These are phyloP conservation scores for Ostreobium quekettii DNA, from an alignment of 139 green algal genomes.

Conservation along the genomic window DNA sequence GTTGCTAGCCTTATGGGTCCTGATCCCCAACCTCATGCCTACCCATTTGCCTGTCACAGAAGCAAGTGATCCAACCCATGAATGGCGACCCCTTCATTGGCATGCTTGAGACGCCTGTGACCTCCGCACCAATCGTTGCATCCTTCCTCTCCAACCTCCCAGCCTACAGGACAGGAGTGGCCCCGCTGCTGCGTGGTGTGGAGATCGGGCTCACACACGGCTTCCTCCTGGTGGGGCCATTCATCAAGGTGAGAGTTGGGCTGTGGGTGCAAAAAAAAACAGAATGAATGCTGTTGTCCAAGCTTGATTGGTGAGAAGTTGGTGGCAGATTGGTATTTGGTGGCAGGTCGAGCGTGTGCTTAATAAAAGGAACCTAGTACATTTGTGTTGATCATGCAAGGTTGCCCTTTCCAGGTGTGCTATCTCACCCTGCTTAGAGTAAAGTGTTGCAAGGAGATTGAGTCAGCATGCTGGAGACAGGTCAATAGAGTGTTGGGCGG, in stretches of 20 bases:
- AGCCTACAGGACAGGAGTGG: constrained; percentile 90
- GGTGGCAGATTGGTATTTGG: background rate
- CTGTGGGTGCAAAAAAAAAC: background rate
- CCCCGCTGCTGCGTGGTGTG: constrained; percentile 87
- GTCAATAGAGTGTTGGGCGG: no score
- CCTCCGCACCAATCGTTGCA: constrained; percentile 80
- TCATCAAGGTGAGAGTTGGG: constrained; percentile 74
- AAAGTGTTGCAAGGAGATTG: no score
- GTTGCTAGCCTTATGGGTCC: no score
- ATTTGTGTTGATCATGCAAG: no score
- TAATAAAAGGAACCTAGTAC: no score
- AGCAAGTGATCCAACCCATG: constrained; percentile 80
- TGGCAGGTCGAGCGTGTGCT: no score
- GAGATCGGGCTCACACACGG: constrained; percentile 97
- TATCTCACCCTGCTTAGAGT: no score
- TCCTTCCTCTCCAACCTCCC: constrained; percentile 91
- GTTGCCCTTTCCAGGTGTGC: no score
- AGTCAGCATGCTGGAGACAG: no score
- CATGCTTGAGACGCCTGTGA: constrained; percentile 95
- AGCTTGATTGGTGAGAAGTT: background rate
- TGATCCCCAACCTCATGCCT: no score
- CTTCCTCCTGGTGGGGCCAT: constrained; percentile 88
- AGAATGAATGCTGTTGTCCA: background rate
- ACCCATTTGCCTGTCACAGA: constrained; percentile 26
- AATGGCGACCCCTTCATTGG: constrained; percentile 97